phyloP scores from a whole-genome alignment of 2,329 filamentous ascomycete species.

The Coniochaeta sp. region DNA sequence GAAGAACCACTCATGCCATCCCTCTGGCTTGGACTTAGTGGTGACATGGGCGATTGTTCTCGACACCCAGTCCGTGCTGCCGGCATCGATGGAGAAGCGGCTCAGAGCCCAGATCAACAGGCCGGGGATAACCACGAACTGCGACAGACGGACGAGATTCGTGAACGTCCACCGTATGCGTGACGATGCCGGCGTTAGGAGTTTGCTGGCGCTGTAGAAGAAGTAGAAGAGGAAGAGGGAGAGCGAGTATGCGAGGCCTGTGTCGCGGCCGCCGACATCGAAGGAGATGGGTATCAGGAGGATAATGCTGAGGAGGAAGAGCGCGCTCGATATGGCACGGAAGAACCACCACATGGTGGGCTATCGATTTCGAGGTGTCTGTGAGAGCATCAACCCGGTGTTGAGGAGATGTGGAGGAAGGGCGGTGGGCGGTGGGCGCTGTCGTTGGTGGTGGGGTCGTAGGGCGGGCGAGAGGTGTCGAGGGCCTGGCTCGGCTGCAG shows the following conservation, averaged over 20 bases:
- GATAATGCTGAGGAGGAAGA: slow-evolving; percentile 87
- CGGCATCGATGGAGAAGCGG: slow-evolving; percentile 89
- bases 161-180: slow-evolving; percentile 67
- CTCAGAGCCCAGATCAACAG: slow-evolving; percentile 93
- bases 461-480: background rate
- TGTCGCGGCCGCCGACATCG: slow-evolving; percentile 93
- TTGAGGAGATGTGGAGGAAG: background rate
- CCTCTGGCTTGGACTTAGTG: slow-evolving; percentile 51
- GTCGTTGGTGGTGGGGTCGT: background rate
- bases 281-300: slow-evolving; percentile 96
- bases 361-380: background rate
- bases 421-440: background rate
- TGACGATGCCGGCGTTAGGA: slow-evolving; percentile 73
- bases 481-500: background rate
- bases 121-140: slow-evolving; percentile 80
- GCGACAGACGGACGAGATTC: slow-evolving; percentile 63
- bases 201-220: slow-evolving; percentile 71
- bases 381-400: background rate
- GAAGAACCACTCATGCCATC: slow-evolving; percentile 77
- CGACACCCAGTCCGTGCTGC: slow-evolving; percentile 71
- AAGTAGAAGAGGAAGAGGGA: slow-evolving; percentile 87
- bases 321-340: slow-evolving; percentile 68
- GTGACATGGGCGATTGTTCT: slow-evolving; percentile 65
- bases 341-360: slow-evolving; percentile 71
- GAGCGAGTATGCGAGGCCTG: slow-evolving; percentile 88